Base-by-base conservation (phyloP, 148 eudicot genomes). In the Rhododendron griersonianum region DNA sequence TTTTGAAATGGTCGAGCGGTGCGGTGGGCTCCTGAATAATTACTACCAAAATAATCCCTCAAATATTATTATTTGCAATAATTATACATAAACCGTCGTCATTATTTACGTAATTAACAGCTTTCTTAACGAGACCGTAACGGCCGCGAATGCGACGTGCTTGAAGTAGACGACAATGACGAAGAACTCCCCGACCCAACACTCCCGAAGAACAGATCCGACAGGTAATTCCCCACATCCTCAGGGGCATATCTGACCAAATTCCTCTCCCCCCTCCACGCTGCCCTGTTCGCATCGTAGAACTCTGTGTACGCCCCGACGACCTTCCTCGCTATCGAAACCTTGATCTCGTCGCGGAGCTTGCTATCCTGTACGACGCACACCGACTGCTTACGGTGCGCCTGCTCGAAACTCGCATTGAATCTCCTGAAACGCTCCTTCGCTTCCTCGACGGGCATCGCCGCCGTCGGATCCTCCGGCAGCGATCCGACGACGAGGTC, bases 321-420 rank as follows among this genome's bases (percentile, higher is more conserved):
- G 6, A 95, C 84, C 67, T 92, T 93, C 33, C 84, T 86, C 3
- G 91, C 85, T 25, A 97, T 82, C 0, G 94, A 91, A 15, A 79
- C 48, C 61, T 91, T 94, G 35, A 97, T 93, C 71, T 91, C 93
- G 10, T 95, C 95, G 10, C 95, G 88, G 41, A 95, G 90, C n/a
- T 91, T 90, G 0, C 83, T n/a, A 89, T 96, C 96, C 30, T 87
- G 89, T 86, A 93, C 92, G 2, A 93, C 86, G 91, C 94, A 93
- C 13, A 75, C 89, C 14, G 90, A 88, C 78, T 92, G 93, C 86
- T 93, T 94, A 30, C 86, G 89, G 81, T 93, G 88, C 89, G 91
- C 93, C 88, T 90, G 90, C 37, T 91, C 92, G 78, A 95, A 95
- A 51, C 87, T 86, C 3, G 25, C 47, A 78, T 93, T 95, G 48